Evolutionary conservation across 345 rosid genomes (phyloP).

Genomic region (Dimocarpus longan): DNA sequence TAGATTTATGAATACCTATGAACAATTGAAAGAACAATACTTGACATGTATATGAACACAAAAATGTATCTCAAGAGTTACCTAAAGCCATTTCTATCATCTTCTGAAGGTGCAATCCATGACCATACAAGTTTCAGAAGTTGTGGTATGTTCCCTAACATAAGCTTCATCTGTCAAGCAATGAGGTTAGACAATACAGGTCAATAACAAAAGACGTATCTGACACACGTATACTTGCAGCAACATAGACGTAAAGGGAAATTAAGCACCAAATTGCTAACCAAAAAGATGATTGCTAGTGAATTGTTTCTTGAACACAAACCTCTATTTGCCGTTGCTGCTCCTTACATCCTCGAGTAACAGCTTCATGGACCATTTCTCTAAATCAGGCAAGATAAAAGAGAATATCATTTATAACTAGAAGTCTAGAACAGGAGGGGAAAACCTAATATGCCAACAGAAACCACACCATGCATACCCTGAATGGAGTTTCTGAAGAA

Average conservation of each 20-base stretch:
- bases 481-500: constrained; percentile 97
- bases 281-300: not conserved
- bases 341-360: constrained; percentile 89
- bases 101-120: constrained; percentile 95
- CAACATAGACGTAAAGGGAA: not conserved
- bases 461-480: constrained; percentile 47
- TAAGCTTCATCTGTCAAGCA: constrained; percentile 81
- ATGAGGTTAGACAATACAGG: constrained; percentile 21
- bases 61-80: constrained; percentile 20
- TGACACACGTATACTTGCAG: not conserved
- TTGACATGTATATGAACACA: not conserved
- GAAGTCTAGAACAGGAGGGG: too few species aligned
- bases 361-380: constrained; percentile 86
- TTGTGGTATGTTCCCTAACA: constrained; percentile 86
- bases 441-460: not conserved
- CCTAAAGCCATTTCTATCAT: constrained; percentile 80
- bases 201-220: not conserved
- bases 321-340: constrained; percentile 98
- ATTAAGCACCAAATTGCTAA: not conserved
- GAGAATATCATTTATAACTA: constrained; percentile 16
- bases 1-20: not conserved
- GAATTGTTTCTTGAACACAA: constrained; percentile 13
- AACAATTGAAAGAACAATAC: not conserved
- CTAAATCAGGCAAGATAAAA: constrained; percentile 39
- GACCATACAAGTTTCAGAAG: constrained; percentile 93